Conservation (phyloP, 2,329 filamentous ascomycete genomes). For the Penicillium sp. region DNA sequence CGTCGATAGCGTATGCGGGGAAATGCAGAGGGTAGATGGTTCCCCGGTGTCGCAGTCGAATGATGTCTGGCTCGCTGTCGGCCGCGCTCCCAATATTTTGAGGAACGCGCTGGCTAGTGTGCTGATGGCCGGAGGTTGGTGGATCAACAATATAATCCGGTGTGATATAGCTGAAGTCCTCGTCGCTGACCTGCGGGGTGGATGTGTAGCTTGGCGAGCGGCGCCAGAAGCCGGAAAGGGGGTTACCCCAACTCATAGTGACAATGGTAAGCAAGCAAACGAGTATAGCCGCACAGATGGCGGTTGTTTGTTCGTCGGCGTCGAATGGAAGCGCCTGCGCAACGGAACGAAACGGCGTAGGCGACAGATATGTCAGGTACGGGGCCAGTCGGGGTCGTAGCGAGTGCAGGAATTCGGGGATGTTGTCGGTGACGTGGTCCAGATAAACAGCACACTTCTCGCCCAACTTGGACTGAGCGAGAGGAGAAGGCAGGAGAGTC, state of each 20-base stretch:
- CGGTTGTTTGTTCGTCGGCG: constrained; percentile 24
- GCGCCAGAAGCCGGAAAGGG: constrained; percentile 37
- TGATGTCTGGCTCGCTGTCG: constrained; percentile 47
- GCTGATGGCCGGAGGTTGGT: constrained; percentile 15
- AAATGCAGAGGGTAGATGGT: constrained; percentile 50
- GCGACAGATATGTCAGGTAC: constrained; percentile 26
- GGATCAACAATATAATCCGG: constrained; percentile 39
- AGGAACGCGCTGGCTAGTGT: constrained; percentile 1
- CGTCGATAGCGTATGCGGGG: constrained; percentile 52
- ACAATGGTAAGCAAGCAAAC: constrained; percentile 33
- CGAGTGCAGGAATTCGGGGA: constrained; percentile 37
- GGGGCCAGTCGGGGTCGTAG: constrained; percentile 37
- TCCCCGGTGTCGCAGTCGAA: constrained; percentile 48
- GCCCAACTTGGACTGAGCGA: constrained; percentile 44
- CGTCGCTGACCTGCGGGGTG: constrained; percentile 41
- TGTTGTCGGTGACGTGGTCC: constrained; percentile 36
- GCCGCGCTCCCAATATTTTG: constrained; percentile 22
- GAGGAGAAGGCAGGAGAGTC: constrained; percentile 43
- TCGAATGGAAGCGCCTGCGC: constrained; percentile 28
- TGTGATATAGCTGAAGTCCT: constrained; percentile 46
- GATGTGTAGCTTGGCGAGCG: constrained; percentile 35
- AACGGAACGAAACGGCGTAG: constrained; percentile 28
- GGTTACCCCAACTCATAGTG: constrained; percentile 42
- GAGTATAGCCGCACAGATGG: constrained; percentile 32
- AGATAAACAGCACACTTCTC: constrained; percentile 47